These are phyloP conservation scores for Rhodotorula sp. DNA, from an alignment of 1,284 basidiomycete species.

Conservation along the genomic window DNA sequence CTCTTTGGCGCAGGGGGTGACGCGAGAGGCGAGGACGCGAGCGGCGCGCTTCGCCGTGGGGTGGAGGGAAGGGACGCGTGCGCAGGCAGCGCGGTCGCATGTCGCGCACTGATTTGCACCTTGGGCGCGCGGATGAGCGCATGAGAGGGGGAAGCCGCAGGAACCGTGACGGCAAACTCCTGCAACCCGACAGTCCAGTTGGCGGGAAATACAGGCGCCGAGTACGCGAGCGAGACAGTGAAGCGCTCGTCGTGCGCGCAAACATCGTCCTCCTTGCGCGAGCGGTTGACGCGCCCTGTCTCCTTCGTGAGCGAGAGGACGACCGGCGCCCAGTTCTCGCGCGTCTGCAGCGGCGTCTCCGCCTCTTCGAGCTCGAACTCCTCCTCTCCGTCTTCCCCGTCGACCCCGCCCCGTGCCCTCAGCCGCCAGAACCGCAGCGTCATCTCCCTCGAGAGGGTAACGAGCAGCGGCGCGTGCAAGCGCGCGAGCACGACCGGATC, in stretches of 20 bases:
- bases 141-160: slow-evolving; percentile 5
- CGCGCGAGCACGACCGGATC: slow-evolving; percentile 40
- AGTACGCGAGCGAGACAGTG: slow-evolving; percentile 46
- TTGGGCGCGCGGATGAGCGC: background rate
- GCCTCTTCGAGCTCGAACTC: slow-evolving; percentile 37
- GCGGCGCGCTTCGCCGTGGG: slow-evolving; percentile 3
- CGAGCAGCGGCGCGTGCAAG: slow-evolving; percentile 45
- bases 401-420: background rate
- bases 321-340: slow-evolving; percentile 27
- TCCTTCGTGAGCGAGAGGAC: slow-evolving; percentile 2
- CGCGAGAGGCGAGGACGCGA: background rate
- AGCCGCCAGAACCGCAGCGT: slow-evolving; percentile 43
- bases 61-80: slow-evolving; percentile 26
- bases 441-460: slow-evolving; percentile 46
- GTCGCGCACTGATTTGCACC: slow-evolving; percentile 10
- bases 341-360: slow-evolving; percentile 40
- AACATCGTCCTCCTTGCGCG: background rate
- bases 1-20: background rate
- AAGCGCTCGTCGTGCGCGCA: slow-evolving; percentile 14
- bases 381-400: background rate
- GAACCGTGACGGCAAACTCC: slow-evolving; percentile 43
- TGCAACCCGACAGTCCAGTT: slow-evolving; percentile 49
- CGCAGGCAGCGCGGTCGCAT: slow-evolving; percentile 40
- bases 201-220: slow-evolving; percentile 46
- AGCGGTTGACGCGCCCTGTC: background rate